phyloP scores from a whole-genome alignment of 495 filamentous ascomycete genomes.

The Xylaria longipes region DNA sequence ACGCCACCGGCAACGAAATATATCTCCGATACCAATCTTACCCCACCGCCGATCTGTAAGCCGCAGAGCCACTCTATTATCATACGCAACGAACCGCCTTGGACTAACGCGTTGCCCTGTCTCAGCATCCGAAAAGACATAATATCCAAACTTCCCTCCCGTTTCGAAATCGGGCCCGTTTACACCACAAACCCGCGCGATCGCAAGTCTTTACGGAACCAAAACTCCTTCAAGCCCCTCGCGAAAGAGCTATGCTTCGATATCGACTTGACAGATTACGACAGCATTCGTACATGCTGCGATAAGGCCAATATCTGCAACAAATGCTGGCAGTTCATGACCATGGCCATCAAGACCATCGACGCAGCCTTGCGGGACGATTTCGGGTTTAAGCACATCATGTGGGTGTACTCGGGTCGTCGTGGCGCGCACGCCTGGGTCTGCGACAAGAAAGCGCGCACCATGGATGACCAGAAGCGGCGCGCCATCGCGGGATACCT shows the following conservation, averaged over 20 bases:
- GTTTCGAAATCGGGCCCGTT: conserved; percentile 97
- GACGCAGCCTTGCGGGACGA: conserved; percentile 87
- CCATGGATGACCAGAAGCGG: conserved; percentile 81
- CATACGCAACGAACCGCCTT: not conserved
- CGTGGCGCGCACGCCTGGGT: conserved; percentile 98
- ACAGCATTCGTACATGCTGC: conserved; percentile 95
- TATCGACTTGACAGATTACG: conserved; percentile 99
- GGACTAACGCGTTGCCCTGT: conserved; percentile 19
- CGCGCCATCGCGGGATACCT: conserved; percentile 86
- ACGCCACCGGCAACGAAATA: conserved; percentile 61
- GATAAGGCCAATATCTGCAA: conserved; percentile 89
- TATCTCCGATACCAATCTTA: conserved; percentile 95
- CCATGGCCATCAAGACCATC: conserved; percentile 94
- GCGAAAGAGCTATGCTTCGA: conserved; percentile 96
- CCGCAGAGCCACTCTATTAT: not conserved
- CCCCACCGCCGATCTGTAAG: conserved; percentile 80
- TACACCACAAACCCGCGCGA: conserved; percentile 94
- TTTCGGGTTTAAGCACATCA: conserved; percentile 93
- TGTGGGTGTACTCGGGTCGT: conserved; percentile 98
- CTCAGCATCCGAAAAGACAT: conserved; percentile 87
- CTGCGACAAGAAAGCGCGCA: conserved; percentile 86
- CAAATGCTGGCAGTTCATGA: conserved; percentile 96
- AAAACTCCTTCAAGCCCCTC: conserved; percentile 72
- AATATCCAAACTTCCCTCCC: conserved; percentile 80
- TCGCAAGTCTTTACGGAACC: conserved; percentile 83